Evolutionary conservation across 306 rosid genomes (phyloP).

Genomic region (Quercus dentata): DNA sequence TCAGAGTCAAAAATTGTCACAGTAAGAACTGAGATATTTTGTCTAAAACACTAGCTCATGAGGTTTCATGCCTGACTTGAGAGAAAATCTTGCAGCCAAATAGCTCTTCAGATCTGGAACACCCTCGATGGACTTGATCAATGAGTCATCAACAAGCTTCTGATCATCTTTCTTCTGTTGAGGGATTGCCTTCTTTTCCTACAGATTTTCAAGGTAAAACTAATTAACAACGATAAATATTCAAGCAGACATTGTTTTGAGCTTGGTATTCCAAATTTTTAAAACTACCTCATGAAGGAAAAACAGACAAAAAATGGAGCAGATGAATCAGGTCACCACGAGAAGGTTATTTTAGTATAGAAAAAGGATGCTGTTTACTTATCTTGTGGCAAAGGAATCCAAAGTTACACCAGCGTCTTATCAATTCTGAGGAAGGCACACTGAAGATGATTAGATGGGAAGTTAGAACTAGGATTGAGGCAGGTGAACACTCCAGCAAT

Average conservation of each 20-base stretch:
- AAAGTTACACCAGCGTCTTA: too few relatives aligned
- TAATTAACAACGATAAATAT: neutral
- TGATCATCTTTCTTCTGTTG: neutral
- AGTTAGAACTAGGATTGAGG: too few relatives aligned
- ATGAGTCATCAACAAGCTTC: neutral
- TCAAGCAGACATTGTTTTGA: neutral
- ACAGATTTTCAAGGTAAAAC: neutral
- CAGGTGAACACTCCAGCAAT: too few relatives aligned
- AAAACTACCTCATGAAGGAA: neutral
- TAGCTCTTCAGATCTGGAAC: neutral
- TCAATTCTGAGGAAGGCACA: too few relatives aligned
- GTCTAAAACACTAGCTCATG: neutral
- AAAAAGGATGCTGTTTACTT: too few relatives aligned
- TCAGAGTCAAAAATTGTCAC: neutral
- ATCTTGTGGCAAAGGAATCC: too few relatives aligned
- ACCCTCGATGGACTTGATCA: neutral
- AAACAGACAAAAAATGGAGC: neutral
- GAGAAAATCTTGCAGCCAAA: neutral
- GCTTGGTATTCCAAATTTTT: neutral
- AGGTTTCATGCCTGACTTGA: neutral
- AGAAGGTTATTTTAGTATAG: neutral
- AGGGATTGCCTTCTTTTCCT: neutral
- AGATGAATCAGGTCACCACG: neutral
- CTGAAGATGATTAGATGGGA: too few relatives aligned
- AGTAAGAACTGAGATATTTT: neutral